A percentile compares a stretch with the other conserved stretches of the same genome.
phyloP scores from a whole-genome alignment of 805 yeast genomes.

The Wickerhamomyces chambardii region DNA sequence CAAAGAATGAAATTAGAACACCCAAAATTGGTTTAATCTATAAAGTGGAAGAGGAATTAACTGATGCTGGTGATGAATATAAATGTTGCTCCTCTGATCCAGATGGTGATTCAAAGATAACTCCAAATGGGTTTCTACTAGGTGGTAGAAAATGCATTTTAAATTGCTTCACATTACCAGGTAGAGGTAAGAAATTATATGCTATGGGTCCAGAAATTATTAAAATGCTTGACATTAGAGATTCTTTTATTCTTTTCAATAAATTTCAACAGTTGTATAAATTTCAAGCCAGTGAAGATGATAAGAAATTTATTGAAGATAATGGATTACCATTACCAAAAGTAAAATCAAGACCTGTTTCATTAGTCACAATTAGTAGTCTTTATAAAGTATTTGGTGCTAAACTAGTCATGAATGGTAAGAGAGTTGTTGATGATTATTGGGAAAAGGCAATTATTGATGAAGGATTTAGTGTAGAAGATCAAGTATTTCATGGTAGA shows the following conservation, averaged over 20 bases:
- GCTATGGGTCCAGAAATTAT: conserved; percentile 32
- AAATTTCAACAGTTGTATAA: conserved; percentile 27
- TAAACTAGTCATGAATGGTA: conserved; percentile 33
- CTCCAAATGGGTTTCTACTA: conserved; percentile 25
- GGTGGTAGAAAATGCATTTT: conserved; percentile 31
- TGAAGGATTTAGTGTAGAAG: conserved; percentile 34
- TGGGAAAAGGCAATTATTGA: conserved; percentile 37
- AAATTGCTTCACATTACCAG: conserved; percentile 30
- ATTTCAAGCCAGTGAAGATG: conserved; percentile 24
- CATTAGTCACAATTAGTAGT: conserved; percentile 28
- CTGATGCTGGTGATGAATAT: conserved; percentile 22
- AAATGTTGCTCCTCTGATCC: conserved; percentile 22
- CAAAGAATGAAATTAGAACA: conserved; percentile 1
- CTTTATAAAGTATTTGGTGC: conserved; percentile 44
- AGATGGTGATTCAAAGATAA: conserved; percentile 36
- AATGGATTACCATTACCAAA: conserved; percentile 15
- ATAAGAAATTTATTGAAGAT: conserved; percentile 25
- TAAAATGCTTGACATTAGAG: conserved; percentile 33
- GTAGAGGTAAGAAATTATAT: conserved; percentile 25
- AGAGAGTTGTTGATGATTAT: conserved; percentile 43
- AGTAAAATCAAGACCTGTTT: conserved; percentile 10
- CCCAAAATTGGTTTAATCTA: conserved; percentile 1
- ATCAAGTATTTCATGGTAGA: conserved; percentile 28
- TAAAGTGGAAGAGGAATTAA: conserved; percentile 7
- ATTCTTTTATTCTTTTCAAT: conserved; percentile 43